Evolutionary conservation across 2,329 filamentous ascomycete genomes (phyloP).

Genomic region (Microcera coccophila): DNA sequence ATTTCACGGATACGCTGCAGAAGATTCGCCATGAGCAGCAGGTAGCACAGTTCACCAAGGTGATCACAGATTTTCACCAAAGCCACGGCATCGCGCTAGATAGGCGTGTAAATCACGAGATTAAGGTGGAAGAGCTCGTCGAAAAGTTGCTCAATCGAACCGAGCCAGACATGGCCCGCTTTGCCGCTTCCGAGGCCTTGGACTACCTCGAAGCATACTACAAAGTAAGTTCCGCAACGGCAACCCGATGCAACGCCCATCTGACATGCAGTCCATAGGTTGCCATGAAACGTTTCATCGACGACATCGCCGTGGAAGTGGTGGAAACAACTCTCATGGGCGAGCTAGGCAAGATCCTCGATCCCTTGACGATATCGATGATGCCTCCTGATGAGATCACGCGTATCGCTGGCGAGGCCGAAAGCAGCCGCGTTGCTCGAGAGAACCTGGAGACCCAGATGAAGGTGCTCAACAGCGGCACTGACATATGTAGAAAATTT

Average conservation of each 20-base stretch:
- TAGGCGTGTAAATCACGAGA: no score
- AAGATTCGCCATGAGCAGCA: constrained; percentile 20
- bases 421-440: neutral
- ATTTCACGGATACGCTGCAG: constrained; percentile 40
- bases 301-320: neutral
- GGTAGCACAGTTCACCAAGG: constrained; percentile 7
- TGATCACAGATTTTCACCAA: constrained; percentile 12
- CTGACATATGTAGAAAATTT: neutral
- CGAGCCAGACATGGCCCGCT: constrained; percentile 31
- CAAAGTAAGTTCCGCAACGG: constrained; percentile 24
- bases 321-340: neutral
- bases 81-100: neutral
- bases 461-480: neutral
- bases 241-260: no score
- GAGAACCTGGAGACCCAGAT: neutral
- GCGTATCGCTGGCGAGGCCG: neutral
- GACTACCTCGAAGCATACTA: constrained; percentile 38
- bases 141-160: neutral
- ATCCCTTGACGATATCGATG: neutral
- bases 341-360: neutral
- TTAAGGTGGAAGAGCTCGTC: no score
- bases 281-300: neutral
- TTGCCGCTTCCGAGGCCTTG: constrained; percentile 29
- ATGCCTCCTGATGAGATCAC: neutral
- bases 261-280: neutral